phyloP scores from a whole-genome alignment of 2,329 filamentous ascomycete species.

The Aspergillus clavatus region DNA sequence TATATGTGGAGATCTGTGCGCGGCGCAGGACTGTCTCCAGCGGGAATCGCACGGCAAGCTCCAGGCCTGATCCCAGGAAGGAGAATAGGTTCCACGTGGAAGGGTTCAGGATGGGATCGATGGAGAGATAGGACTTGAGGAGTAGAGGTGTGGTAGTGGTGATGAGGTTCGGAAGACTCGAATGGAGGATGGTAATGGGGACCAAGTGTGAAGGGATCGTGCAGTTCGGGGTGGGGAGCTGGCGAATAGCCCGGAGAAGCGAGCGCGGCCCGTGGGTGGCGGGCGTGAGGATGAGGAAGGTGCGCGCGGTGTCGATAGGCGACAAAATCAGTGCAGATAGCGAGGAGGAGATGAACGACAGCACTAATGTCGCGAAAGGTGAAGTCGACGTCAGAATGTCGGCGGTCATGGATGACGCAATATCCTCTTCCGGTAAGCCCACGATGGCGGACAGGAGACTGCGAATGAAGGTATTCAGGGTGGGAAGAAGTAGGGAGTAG shows the following conservation, averaged over 20 bases:
- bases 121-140: constrained; percentile 74
- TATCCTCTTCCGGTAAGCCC: constrained; percentile 75
- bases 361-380: constrained; percentile 72
- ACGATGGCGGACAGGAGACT: constrained; percentile 86
- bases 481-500: constrained; percentile 78
- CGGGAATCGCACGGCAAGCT: constrained; percentile 81
- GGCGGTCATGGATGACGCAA: constrained; percentile 50
- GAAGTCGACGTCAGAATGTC: constrained; percentile 79
- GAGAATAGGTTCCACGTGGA: constrained; percentile 75
- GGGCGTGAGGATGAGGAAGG: constrained; percentile 77
- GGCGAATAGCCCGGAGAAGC: constrained; percentile 70
- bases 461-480: constrained; percentile 86
- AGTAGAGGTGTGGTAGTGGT: constrained; percentile 78
- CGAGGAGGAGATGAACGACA: constrained; percentile 62
- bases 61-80: constrained; percentile 72
- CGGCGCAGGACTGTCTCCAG: constrained; percentile 87
- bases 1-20: constrained; percentile 73
- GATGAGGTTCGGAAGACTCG: constrained; percentile 76
- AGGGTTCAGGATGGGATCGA: constrained; percentile 78
- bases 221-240: constrained; percentile 67
- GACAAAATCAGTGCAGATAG: constrained; percentile 75
- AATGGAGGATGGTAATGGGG: constrained; percentile 80
- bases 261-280: constrained; percentile 69
- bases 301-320: constrained; percentile 82
- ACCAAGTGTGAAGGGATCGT: constrained; percentile 66